These are phyloP conservation scores for Lolium multiflorum DNA, from an alignment of 176 grass and related monocot genomes.

Conservation along the genomic window DNA sequence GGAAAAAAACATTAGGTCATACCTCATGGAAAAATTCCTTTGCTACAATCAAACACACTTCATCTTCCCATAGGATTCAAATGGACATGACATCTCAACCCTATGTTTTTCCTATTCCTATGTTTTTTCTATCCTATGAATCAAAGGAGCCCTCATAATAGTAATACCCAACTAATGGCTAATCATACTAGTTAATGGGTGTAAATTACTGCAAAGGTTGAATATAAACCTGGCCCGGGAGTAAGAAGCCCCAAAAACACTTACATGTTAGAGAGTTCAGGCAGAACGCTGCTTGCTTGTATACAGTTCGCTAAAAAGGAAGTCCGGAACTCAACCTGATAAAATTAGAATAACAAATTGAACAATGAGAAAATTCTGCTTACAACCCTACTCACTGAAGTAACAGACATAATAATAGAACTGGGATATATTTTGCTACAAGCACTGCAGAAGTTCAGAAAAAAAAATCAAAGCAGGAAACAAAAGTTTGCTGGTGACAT, in stretches of 20 bases:
- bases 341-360: conserved; percentile 33
- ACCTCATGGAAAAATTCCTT: no score
- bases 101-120: no score
- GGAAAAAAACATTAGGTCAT: no score
- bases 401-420: background rate
- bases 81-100: no score
- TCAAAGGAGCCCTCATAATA: no score
- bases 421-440: conserved; percentile 8
- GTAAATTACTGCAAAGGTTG: background rate
- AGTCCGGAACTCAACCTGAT: conserved; percentile 91
- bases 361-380: conserved; percentile 31
- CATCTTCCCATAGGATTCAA: no score
- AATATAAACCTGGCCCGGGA: background rate
- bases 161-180: background rate
- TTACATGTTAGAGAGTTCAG: conserved; percentile 89
- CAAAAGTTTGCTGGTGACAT: conserved; percentile 8
- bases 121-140: no score
- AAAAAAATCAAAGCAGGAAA: background rate
- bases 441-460: background rate
- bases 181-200: background rate
- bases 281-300: conserved; percentile 74
- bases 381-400: conserved; percentile 17
- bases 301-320: conserved; percentile 79
- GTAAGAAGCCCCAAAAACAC: conserved; percentile 38
- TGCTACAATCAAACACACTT: no score